phyloP scores from a whole-genome alignment of 2,329 filamentous ascomycete species.

The Xylaria arbuscula region DNA sequence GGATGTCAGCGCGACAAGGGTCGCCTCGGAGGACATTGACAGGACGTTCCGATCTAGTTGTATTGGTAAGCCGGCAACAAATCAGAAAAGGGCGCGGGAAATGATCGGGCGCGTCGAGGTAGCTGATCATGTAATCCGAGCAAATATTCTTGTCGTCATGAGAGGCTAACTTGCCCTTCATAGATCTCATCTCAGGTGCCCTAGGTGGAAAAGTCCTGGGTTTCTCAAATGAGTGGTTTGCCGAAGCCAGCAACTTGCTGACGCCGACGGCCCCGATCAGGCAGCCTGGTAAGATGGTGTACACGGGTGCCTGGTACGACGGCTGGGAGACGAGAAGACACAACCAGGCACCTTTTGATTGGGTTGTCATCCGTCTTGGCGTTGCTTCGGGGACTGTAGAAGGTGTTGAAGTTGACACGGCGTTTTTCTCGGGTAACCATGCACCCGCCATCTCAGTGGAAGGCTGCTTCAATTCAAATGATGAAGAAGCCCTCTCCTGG shows the following conservation, averaged over 20 bases:
- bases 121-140: slow-evolving; percentile 13
- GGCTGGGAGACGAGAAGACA: slow-evolving; percentile 77
- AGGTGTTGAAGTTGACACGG: slow-evolving; percentile 83
- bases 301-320: slow-evolving; percentile 76
- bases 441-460: slow-evolving; percentile 83
- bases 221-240: slow-evolving; percentile 77
- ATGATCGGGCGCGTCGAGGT: background rate
- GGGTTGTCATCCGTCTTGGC: slow-evolving; percentile 73
- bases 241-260: slow-evolving; percentile 71
- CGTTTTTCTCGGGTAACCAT: slow-evolving; percentile 85
- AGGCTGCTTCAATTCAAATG: slow-evolving; percentile 74
- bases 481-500: slow-evolving; percentile 73
- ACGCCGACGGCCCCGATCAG: slow-evolving; percentile 72
- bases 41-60: slow-evolving; percentile 69
- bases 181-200: slow-evolving; percentile 70
- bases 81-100: background rate
- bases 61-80: slow-evolving; percentile 63
- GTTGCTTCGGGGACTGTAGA: slow-evolving; percentile 77
- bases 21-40: slow-evolving; percentile 68
- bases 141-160: background rate
- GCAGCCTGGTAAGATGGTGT: slow-evolving; percentile 75
- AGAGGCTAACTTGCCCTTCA: slow-evolving; percentile 35
- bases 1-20: slow-evolving; percentile 59
- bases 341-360: slow-evolving; percentile 73
- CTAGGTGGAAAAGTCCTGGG: slow-evolving; percentile 73